Base-by-base conservation (phyloP, 345 rosid genomes). In the Lumnitzera racemosa region DNA sequence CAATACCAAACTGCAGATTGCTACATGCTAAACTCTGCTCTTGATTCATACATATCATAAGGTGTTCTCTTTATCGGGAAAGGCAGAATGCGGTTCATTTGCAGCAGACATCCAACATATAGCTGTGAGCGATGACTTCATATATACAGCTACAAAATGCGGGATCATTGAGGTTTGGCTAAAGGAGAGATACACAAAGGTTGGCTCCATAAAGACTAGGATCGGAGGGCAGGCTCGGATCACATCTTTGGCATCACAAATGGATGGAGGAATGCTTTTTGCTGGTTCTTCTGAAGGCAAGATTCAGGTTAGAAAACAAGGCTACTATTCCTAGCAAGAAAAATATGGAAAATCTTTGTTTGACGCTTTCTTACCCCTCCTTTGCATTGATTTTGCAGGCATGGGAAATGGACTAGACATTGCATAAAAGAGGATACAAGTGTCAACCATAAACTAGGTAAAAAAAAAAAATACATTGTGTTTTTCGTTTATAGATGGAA, bases 161-260 rank as follows among this genome's bases (percentile, higher is more conserved):
- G 87, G 92, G 63, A 46, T 58, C 23, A 74, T 83, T 20, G 87
- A 86, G 59, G 85, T 81, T 47, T 86, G 89, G 85, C 56, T 79
- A 15, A 79, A 70, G 57, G 83, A 83, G 48, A 76, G 71, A 56
- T 43, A 76, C 15, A 47, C 29, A 3, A 78, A 71, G 46, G 66
- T 79, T 51, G 81, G 56, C 27, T 70, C 76, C 49, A 71, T 83
- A 29, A 76, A 73, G 61, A 46, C 62, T 46, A 54, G 55, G 6
- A 55, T 55, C 2, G 74, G 74, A 11, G 76, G 80, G 15, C 78
- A 80, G 36, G 24, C 74, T 29, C 83, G 64, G 71, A 61, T 70
- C 25, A 72, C 85, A 51, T 74, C 81, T 24, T 48, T 86, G 65
- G 60, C 61, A 1, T 43, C 80, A 0, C 87, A 83, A 46, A 25